A percentile compares a stretch with the other conserved stretches of the same genome.
Evolutionary conservation across 805 yeast genomes (phyloP).

Genomic region (Yueomyces sp.): DNA sequence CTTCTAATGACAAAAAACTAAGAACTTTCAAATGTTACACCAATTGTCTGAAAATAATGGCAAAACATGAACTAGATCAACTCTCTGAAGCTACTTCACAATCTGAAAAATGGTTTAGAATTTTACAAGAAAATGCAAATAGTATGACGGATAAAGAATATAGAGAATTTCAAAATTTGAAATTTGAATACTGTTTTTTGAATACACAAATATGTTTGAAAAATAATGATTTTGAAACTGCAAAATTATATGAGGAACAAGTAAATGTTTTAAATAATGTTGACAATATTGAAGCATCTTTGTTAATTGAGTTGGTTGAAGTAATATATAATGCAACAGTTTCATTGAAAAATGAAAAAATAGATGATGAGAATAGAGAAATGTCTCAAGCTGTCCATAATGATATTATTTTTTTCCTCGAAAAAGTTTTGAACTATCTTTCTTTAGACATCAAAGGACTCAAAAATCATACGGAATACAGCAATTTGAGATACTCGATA

Average conservation of each 20-base stretch:
- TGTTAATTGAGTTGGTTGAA: constrained; percentile 21
- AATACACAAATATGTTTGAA: constrained; percentile 22
- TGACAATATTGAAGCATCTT: constrained; percentile 5
- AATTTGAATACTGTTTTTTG: constrained; percentile 19
- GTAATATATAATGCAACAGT: constrained; percentile 24
- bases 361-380: not conserved
- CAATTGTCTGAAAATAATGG: constrained; percentile 14
- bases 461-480: constrained; percentile 7
- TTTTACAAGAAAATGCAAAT: constrained; percentile 10
- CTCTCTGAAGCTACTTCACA: not conserved
- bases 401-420: constrained; percentile 9
- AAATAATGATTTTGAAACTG: constrained; percentile 24
- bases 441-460: constrained; percentile 6
- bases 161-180: constrained; percentile 8
- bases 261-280: constrained; percentile 11
- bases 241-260: constrained; percentile 24
- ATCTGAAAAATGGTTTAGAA: constrained; percentile 14
- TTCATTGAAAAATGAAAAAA: not conserved
- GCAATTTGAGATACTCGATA: constrained; percentile 12
- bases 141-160: constrained; percentile 2
- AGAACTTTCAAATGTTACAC: constrained; percentile 23
- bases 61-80: not conserved
- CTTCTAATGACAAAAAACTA: constrained; percentile 14
- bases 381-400: not conserved
- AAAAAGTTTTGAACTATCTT: constrained; percentile 5